Evolutionary conservation across 2,329 filamentous ascomycete genomes (phyloP).

Genomic region (Rutstroemia sp.): DNA sequence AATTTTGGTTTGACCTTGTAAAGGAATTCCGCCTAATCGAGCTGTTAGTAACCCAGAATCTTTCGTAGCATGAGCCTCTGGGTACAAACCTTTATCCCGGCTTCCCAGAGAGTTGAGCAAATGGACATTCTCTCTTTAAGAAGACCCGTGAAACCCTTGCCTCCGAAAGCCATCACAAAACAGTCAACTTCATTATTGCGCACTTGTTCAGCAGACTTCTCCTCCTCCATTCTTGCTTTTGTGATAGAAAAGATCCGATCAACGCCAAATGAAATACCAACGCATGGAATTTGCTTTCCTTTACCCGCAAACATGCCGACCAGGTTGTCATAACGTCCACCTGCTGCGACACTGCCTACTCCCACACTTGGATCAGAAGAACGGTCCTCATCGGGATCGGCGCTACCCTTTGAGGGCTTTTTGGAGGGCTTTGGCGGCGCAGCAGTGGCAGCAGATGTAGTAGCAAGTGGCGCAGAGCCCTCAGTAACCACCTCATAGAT

Average conservation of each 20-base stretch:
- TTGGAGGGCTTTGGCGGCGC: slow-evolving; percentile 31
- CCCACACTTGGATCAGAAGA: slow-evolving; percentile 75
- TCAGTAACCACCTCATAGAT: slow-evolving; percentile 77
- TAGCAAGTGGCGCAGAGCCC: slow-evolving; percentile 38
- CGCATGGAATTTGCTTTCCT: slow-evolving; percentile 70
- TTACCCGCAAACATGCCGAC: slow-evolving; percentile 91
- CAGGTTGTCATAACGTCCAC: slow-evolving; percentile 85
- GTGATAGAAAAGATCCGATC: slow-evolving; percentile 93
- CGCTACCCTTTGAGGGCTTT: slow-evolving; percentile 40
- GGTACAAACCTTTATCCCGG: slow-evolving; percentile 65
- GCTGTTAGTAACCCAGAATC: slow-evolving; percentile 1
- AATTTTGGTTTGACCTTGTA: slow-evolving; percentile 90
- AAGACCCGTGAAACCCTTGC: slow-evolving; percentile 74
- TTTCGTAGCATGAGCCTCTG: slow-evolving; percentile 1
- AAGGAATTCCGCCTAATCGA: slow-evolving; percentile 64
- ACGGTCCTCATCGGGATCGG: slow-evolving; percentile 52
- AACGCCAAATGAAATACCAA: slow-evolving; percentile 88
- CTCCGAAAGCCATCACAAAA: slow-evolving; percentile 91
- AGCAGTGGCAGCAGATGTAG: slow-evolving; percentile 33
- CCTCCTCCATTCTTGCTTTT: slow-evolving; percentile 64
- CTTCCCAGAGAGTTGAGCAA: slow-evolving; percentile 71
- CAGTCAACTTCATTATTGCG: slow-evolving; percentile 76
- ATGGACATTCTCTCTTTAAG: slow-evolving; percentile 79
- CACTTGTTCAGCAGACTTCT: slow-evolving; percentile 45
- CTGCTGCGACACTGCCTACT: slow-evolving; percentile 82